Evolutionary conservation across 805 yeast species (phyloP).

Genomic region (Torulaspora maleeae): DNA sequence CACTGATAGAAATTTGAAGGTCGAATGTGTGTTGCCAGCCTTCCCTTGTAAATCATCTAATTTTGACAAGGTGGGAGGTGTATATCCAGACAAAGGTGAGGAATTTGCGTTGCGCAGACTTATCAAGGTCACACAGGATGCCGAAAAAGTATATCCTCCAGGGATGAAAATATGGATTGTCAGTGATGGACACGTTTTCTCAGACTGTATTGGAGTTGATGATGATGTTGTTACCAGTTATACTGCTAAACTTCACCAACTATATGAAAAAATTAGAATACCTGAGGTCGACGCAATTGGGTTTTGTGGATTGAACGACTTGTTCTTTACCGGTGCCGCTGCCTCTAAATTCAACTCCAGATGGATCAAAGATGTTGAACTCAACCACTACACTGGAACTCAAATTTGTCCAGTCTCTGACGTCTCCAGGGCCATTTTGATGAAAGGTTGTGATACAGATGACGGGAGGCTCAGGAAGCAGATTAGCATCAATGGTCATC

Average conservation of each 20-base stretch:
- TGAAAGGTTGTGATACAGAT: constrained; percentile 46
- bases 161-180: constrained; percentile 54
- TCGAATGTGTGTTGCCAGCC: constrained; percentile 59
- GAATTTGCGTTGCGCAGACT: constrained; percentile 41
- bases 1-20: constrained; percentile 43
- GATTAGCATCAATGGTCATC: constrained; percentile 50
- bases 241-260: constrained; percentile 41
- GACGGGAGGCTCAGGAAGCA: constrained; percentile 66
- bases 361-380: constrained; percentile 30
- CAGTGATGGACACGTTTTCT: constrained; percentile 62
- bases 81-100: constrained; percentile 52
- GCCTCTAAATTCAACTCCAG: constrained; percentile 25
- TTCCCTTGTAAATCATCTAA: constrained; percentile 65
- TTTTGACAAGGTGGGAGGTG: constrained; percentile 45
- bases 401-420: constrained; percentile 39
- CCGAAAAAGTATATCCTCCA: constrained; percentile 45
- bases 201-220: constrained; percentile 60
- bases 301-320: constrained; percentile 41
- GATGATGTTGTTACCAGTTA: constrained; percentile 50
- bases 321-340: constrained; percentile 35
- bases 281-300: constrained; percentile 36
- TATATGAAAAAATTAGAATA: constrained; percentile 39
- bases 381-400: constrained; percentile 39
- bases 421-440: constrained; percentile 39
- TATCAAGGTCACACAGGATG: constrained; percentile 32